Conservation (phyloP, 2,329 filamentous ascomycete species). For the Sporothrix variecibatus region DNA sequence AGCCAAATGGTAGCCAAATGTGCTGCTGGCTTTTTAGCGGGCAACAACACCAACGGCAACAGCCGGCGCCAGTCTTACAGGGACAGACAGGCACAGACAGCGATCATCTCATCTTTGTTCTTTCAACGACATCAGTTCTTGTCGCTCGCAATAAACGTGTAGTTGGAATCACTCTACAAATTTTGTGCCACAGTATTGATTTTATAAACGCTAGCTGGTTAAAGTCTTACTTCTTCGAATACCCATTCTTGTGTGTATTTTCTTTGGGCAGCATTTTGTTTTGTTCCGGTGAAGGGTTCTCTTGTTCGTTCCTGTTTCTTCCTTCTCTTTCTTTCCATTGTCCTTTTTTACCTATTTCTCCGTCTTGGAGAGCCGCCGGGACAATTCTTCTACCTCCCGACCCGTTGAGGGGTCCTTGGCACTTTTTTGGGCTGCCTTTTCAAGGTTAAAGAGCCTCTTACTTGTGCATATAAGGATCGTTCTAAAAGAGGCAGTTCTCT, state of each 20-base stretch:
- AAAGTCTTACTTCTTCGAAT: too few relatives aligned
- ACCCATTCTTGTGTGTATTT: too few relatives aligned
- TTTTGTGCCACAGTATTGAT: too few relatives aligned
- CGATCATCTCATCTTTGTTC: slow-evolving; percentile 1
- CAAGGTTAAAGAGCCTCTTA: slow-evolving; percentile 1
- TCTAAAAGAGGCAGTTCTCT: background rate
- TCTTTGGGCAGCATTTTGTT: too few relatives aligned
- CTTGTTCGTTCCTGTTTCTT: too few relatives aligned
- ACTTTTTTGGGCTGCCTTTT: background rate
- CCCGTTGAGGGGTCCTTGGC: slow-evolving; percentile 10
- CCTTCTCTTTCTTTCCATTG: background rate
- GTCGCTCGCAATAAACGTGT: too few relatives aligned
- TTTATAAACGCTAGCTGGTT: too few relatives aligned
- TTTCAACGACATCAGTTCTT: background rate
- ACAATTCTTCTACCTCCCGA: background rate
- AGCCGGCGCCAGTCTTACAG: background rate
- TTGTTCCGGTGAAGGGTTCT: too few relatives aligned
- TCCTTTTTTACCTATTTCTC: background rate
- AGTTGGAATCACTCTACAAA: too few relatives aligned
- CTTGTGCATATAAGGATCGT: background rate
- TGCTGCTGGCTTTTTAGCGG: background rate
- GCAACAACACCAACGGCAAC: background rate
- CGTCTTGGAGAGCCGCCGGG: too few relatives aligned
- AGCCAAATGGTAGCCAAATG: too few relatives aligned
- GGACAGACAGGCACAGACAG: background rate